Percentiles rank a stretch among this genome's conserved stretches.
Conservation (phyloP, 805 yeast genomes). For the Torulaspora quercuum region DNA sequence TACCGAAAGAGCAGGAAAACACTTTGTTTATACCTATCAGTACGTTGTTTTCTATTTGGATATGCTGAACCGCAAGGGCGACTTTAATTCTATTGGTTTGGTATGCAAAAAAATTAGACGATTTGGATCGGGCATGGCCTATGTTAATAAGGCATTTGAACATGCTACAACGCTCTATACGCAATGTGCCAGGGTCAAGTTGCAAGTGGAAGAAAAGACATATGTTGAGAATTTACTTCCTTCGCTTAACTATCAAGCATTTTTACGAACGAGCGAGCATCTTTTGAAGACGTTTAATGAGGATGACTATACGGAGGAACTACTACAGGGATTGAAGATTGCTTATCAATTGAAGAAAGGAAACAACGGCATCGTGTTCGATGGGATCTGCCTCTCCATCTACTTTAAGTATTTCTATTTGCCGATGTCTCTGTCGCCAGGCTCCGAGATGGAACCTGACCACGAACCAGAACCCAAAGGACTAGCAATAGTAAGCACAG, state of each 20-base stretch:
- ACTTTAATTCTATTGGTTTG: constrained; percentile 54
- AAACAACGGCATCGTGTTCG: constrained; percentile 33
- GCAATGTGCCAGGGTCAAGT: constrained; percentile 19
- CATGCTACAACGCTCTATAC: constrained; percentile 26
- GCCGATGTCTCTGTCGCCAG: constrained; percentile 17
- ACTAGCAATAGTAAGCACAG: constrained; percentile 2
- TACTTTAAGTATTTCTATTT: constrained; percentile 32
- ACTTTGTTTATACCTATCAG: constrained; percentile 70
- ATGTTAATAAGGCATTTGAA: constrained; percentile 31
- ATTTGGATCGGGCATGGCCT: constrained; percentile 70
- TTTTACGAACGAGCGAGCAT: constrained; percentile 24
- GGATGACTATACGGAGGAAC: constrained; percentile 18
- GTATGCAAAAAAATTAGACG: constrained; percentile 74
- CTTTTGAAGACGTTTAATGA: constrained; percentile 20
- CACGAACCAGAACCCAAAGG: constrained; percentile 1
- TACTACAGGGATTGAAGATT: constrained; percentile 25
- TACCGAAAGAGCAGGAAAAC: constrained; percentile 86
- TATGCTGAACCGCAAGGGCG: constrained; percentile 50
- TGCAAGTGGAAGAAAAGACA: constrained; percentile 29
- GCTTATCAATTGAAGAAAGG: constrained; percentile 34
- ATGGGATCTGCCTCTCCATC: constrained; percentile 31
- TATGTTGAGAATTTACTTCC: constrained; percentile 30
- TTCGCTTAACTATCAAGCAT: constrained; percentile 26
- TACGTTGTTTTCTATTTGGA: constrained; percentile 64
- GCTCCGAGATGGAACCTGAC: neutral